Evolutionary conservation across 805 yeast species (phyloP).

Genomic region (Candida palmyrensis): DNA sequence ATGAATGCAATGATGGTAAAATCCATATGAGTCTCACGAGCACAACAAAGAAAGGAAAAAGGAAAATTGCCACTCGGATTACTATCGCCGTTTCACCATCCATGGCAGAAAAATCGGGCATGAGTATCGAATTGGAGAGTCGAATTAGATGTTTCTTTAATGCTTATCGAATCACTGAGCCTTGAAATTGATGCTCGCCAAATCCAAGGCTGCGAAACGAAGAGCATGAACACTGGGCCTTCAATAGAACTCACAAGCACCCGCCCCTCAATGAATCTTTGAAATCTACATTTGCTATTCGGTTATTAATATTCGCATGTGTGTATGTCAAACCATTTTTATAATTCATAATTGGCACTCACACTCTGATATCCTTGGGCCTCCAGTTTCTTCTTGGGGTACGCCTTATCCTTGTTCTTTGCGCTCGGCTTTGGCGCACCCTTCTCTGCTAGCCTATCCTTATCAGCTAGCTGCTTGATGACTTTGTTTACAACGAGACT

Average conservation of each 20-base stretch:
- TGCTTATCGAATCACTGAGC: too few relatives aligned
- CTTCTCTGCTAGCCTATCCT: conserved; percentile 17
- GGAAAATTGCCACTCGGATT: conserved; percentile 8
- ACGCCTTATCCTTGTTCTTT: conserved; percentile 4
- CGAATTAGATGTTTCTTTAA: too few relatives aligned
- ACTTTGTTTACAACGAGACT: conserved; percentile 48
- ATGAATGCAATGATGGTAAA: conserved; percentile 16
- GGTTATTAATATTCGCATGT: too few relatives aligned
- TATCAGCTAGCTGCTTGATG: conserved; percentile 47
- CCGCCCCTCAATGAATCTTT: too few relatives aligned
- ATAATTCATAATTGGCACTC: conserved; percentile 12
- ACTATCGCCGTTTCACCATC: conserved; percentile 7
- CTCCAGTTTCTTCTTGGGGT: not conserved
- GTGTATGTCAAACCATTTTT: too few relatives aligned
- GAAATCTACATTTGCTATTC: too few relatives aligned
- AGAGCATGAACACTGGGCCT: too few relatives aligned
- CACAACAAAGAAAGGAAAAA: conserved; percentile 17
- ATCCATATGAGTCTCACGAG: conserved; percentile 18
- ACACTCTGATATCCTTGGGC: conserved; percentile 7
- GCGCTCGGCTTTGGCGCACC: not conserved
- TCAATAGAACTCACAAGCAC: too few relatives aligned
- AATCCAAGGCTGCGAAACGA: too few relatives aligned
- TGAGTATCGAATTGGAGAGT: too few relatives aligned
- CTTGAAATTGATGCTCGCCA: too few relatives aligned
- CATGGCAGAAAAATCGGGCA: too few relatives aligned